phyloP scores from a whole-genome alignment of 257 asterid genomes.

The Fraxinus quadrangulata region DNA sequence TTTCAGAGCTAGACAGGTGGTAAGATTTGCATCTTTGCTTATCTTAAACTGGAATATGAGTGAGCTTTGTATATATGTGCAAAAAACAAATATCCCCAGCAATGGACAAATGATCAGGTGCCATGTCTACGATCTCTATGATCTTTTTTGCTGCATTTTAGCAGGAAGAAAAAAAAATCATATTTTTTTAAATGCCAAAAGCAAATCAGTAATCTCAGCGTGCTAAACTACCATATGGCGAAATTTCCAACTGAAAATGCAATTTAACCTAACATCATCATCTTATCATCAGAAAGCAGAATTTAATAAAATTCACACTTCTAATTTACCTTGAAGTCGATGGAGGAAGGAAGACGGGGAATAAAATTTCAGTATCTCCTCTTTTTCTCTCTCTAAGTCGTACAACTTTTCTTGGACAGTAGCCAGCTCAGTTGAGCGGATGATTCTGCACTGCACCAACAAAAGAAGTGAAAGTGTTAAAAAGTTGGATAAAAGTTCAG shows the following conservation, averaged over 20 bases:
- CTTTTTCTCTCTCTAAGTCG: constrained; percentile 75
- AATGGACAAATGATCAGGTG: background rate
- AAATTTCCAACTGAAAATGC: background rate
- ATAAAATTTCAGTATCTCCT: constrained; percentile 57
- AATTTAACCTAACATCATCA: too few species aligned
- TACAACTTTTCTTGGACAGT: constrained; percentile 82
- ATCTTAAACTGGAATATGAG: too few species aligned
- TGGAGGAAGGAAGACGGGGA: constrained; percentile 75
- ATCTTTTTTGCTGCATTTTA: too few species aligned
- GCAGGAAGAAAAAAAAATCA: too few species aligned
- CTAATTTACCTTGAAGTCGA: constrained; percentile 68
- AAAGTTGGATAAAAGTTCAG: constrained; percentile 6
- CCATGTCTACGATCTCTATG: background rate
- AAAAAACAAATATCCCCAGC: too few species aligned
- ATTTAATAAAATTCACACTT: background rate
- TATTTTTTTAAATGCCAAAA: background rate
- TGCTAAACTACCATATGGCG: background rate
- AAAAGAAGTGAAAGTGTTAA: constrained; percentile 10
- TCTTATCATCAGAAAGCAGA: background rate
- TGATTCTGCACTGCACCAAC: constrained; percentile 78
- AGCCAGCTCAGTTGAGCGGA: constrained; percentile 90
- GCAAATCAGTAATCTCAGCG: background rate
- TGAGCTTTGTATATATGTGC: too few species aligned
- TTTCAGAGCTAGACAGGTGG: too few species aligned
- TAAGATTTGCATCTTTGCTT: too few species aligned